Conservation (phyloP, 2,329 filamentous ascomycete species). For the Xylariaceae sp. region DNA sequence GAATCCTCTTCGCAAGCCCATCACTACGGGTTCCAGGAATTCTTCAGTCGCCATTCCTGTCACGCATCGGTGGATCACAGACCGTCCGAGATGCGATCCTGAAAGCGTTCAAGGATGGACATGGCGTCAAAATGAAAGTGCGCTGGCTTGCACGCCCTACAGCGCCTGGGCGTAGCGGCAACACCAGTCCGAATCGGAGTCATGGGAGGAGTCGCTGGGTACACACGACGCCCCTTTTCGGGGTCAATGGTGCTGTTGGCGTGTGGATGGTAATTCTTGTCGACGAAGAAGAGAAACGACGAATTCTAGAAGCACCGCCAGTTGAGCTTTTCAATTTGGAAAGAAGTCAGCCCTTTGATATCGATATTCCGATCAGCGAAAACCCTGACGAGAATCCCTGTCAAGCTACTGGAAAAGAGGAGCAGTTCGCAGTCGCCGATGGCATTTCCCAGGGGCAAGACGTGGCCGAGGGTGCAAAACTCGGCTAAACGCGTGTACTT, state of each 20-base stretch:
- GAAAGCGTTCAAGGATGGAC: conserved; percentile 59
- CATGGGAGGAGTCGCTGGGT: conserved; percentile 66
- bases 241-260: conserved; percentile 60
- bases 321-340: conserved; percentile 9
- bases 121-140: conserved; percentile 69
- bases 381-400: conserved; percentile 3
- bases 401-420: neutral
- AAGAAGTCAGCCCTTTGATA: conserved; percentile 12
- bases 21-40: conserved; percentile 62
- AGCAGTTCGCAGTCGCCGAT: neutral
- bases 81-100: conserved; percentile 44
- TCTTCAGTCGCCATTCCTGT: conserved; percentile 54
- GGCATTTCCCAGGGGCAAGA: neutral
- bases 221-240: conserved; percentile 68
- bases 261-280: conserved; percentile 76
- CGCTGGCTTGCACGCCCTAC: conserved; percentile 51
- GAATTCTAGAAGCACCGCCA: conserved; percentile 8
- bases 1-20: conserved; percentile 64
- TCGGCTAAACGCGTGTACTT: neutral
- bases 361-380: neutral
- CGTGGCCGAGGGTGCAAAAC: conserved; percentile 1
- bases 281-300: conserved; percentile 49
- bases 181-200: conserved; percentile 30
- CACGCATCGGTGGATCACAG: conserved; percentile 46
- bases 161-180: neutral